Conservation (phyloP, 2,329 filamentous ascomycete genomes). For the Diaporthe vexans region DNA sequence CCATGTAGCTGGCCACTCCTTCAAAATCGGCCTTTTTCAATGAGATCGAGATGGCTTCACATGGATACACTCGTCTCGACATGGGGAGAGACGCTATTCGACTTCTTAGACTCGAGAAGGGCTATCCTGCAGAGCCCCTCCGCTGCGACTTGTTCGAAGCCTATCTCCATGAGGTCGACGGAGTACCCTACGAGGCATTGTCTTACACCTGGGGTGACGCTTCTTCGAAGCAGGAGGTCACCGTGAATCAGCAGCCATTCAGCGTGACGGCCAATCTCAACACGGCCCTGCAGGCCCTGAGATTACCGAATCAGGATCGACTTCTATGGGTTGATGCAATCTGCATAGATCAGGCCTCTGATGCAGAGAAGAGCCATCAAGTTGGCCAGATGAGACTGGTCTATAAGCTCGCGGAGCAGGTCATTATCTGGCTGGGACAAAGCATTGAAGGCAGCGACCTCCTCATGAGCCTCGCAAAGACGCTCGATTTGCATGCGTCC, state of each 20-base stretch:
- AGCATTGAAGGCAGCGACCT: not conserved
- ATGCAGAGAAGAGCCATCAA: constrained; percentile 41
- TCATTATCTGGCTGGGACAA: constrained; percentile 43
- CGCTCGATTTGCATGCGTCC: constrained; percentile 4
- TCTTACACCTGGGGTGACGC: constrained; percentile 32
- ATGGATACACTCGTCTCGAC: constrained; percentile 12
- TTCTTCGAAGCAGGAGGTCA: not conserved
- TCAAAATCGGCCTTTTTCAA: too few relatives aligned
- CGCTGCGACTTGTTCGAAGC: constrained; percentile 28
- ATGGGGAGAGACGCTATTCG: constrained; percentile 21
- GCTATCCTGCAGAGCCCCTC: not conserved
- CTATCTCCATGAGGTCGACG: constrained; percentile 12
- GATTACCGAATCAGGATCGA: constrained; percentile 11
- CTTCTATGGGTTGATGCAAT: constrained; percentile 32
- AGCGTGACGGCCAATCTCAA: constrained; percentile 16
- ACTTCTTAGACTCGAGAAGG: constrained; percentile 6
- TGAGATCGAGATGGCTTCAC: not conserved
- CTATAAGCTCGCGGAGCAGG: constrained; percentile 38
- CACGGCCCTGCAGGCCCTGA: constrained; percentile 13
- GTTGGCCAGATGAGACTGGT: constrained; percentile 42
- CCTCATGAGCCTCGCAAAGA: constrained; percentile 8
- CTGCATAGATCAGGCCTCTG: constrained; percentile 39
- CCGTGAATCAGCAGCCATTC: constrained; percentile 2
- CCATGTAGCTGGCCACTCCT: not conserved
- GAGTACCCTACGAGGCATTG: constrained; percentile 23